Evolutionary conservation across 805 yeast species (phyloP).

Genomic region (Lipomyces spencermartinsiae): DNA sequence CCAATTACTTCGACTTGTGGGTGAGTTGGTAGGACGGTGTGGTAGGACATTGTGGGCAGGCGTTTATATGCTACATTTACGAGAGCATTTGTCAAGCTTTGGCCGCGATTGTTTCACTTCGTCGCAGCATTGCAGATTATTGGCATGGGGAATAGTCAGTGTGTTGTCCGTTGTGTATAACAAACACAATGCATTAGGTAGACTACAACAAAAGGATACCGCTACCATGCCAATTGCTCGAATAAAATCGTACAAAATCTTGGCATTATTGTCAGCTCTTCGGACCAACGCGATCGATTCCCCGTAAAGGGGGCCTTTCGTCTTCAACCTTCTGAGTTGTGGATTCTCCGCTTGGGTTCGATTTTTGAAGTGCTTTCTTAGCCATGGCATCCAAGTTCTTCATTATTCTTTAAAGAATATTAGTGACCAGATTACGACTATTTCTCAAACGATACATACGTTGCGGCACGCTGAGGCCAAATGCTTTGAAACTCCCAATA

Average conservation of each 20-base stretch:
- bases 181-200: not conserved
- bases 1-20: not conserved
- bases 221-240: not conserved
- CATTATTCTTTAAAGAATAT: constrained; percentile 41
- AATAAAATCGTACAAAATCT: not conserved
- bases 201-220: not conserved
- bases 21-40: not conserved
- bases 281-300: not conserved
- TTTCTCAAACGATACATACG: constrained; percentile 11
- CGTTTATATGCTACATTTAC: not conserved
- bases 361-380: constrained; percentile 66
- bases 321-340: constrained; percentile 19
- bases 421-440: not conserved
- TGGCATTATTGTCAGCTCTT: not conserved
- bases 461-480: constrained; percentile 61
- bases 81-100: not conserved
- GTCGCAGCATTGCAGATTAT: too few relatives aligned
- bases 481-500: constrained; percentile 71
- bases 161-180: not conserved
- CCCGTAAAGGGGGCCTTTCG: not conserved
- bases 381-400: constrained; percentile 53
- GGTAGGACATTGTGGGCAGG: not conserved
- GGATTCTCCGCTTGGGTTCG: constrained; percentile 52
- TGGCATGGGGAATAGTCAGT: too few relatives aligned
- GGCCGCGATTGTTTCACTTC: not conserved